phyloP scores from a whole-genome alignment of 805 yeast species.

The Wickerhamiella slavikovae region DNA sequence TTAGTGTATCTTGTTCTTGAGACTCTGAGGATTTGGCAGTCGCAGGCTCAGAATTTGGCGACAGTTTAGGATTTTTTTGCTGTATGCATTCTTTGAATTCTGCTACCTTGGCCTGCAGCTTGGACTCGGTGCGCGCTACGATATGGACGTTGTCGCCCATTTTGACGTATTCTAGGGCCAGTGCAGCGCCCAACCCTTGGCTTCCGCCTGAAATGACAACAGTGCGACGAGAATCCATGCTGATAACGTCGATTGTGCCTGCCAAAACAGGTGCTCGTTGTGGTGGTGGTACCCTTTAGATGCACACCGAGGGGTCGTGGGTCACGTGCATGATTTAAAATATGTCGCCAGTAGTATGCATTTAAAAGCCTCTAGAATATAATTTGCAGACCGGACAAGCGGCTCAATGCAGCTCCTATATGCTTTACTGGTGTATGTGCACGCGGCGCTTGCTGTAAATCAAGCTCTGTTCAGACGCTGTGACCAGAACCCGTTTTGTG shows the following conservation, averaged over 20 bases:
- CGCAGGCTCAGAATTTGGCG: not conserved
- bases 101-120: constrained; percentile 29
- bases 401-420: not conserved
- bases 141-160: constrained; percentile 45
- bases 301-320: no score
- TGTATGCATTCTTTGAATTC: constrained; percentile 21
- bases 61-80: no score
- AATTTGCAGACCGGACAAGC: no score
- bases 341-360: no score
- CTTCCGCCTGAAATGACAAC: constrained; percentile 85
- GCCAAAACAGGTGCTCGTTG: no score
- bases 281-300: no score
- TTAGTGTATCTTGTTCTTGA: not conserved
- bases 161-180: constrained; percentile 37
- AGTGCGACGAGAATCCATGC: no score
- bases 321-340: no score
- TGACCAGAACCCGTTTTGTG: constrained; percentile 64
- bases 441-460: constrained; percentile 11
- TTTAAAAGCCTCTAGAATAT: no score
- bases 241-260: no score
- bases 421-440: constrained; percentile 2
- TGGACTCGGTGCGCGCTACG: constrained; percentile 55
- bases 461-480: constrained; percentile 46
- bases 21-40: not conserved
- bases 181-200: constrained; percentile 74